A percentile compares a stretch with the other conserved stretches of the same genome.
Conservation (phyloP, 495 filamentous ascomycete genomes). For the Trichoderma parareesei region DNA sequence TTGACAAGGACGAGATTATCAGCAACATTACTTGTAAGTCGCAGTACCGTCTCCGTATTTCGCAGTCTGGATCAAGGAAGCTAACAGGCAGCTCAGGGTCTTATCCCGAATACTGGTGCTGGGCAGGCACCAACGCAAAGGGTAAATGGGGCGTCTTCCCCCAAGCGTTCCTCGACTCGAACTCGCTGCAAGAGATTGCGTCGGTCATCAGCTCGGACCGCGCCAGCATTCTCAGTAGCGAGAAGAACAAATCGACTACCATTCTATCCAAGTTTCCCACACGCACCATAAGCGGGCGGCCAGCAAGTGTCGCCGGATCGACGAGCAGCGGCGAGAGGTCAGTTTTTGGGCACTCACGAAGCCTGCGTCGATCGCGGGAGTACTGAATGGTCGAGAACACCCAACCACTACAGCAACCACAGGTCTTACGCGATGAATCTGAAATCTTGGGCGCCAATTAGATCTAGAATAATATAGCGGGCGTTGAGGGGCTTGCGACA, state of each 20-base stretch:
- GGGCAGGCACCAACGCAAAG: constrained; percentile 37
- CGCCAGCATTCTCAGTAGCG: constrained; percentile 24
- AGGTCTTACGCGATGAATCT: no score
- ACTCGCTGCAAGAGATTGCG: constrained; percentile 20
- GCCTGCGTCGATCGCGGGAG: background rate
- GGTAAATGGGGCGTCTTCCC: constrained; percentile 41
- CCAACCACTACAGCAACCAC: no score
- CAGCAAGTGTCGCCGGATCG: constrained; percentile 8
- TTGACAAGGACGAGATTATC: constrained; percentile 39
- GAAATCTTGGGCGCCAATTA: background rate
- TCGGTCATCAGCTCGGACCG: constrained; percentile 17
- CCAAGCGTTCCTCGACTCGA: constrained; percentile 30
- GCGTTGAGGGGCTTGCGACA: background rate
- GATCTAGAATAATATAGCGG: background rate
- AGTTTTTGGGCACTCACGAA: background rate
- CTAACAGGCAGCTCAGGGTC: constrained; percentile 17
- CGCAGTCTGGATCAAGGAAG: background rate
- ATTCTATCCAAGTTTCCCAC: constrained; percentile 24
- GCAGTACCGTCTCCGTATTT: background rate
- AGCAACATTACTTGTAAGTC: constrained; percentile 39
- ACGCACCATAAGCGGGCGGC: constrained; percentile 19
- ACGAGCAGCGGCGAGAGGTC: constrained; percentile 6
- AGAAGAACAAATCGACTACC: constrained; percentile 20
- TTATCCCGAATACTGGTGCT: constrained; percentile 40
- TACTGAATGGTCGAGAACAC: background rate